Percentiles rank a stretch among this genome's conserved stretches.
phyloP scores from a whole-genome alignment of 768 basidiomycete species.

The Lentinula sp. region DNA sequence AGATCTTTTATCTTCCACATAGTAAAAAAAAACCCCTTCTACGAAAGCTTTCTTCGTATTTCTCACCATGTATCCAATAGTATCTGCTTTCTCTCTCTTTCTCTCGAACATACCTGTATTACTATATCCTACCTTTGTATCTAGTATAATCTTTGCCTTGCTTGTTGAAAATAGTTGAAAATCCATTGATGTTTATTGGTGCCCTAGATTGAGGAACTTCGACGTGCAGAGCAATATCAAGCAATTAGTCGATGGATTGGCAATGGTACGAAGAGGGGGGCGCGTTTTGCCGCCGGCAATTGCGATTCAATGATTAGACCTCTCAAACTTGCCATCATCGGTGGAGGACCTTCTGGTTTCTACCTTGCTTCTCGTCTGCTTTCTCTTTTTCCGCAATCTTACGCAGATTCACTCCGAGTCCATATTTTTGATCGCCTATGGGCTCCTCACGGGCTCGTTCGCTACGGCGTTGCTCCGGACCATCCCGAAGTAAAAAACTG shows the following conservation, averaged over 20 bases:
- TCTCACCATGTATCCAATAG: not conserved
- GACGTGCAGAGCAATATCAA: too few species aligned
- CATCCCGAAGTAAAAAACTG: constrained; percentile 99
- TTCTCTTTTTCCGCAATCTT: constrained; percentile 41
- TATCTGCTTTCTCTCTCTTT: not conserved
- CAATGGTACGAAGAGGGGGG: too few species aligned
- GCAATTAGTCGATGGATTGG: too few species aligned
- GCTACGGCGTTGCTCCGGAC: constrained; percentile 97
- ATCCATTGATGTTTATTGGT: not conserved
- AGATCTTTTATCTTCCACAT: not conserved
- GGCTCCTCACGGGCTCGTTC: constrained; percentile 90
- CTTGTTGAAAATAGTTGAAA: too few species aligned
- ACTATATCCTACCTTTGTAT: not conserved
- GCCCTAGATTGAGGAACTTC: too few species aligned
- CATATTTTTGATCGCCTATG: constrained; percentile 92
- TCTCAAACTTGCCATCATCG: constrained; percentile 82
- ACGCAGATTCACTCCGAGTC: constrained; percentile 34
- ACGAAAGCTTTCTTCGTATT: too few species aligned
- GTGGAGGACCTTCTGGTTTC: constrained; percentile 96
- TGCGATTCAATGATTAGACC: not conserved
- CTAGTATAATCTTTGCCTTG: not conserved
- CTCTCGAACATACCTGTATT: not conserved
- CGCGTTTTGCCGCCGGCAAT: not conserved
- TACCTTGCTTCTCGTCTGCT: constrained; percentile 89
- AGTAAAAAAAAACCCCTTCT: too few species aligned